Evolutionary conservation across 2,329 filamentous ascomycete genomes (phyloP).

Genomic region (Ilyonectria sp.): DNA sequence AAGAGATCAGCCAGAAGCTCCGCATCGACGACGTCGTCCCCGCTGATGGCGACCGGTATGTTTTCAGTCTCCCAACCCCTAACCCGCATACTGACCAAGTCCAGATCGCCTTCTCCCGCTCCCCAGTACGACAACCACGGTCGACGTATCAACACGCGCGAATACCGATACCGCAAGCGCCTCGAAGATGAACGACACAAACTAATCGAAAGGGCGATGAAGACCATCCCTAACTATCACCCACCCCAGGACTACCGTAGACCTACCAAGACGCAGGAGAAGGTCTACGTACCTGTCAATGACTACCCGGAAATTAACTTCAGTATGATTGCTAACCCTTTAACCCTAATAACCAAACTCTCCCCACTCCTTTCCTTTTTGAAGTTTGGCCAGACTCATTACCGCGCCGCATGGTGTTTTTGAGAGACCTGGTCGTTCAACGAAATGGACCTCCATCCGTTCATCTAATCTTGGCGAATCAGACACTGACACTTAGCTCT

Average conservation of each 20-base stretch:
- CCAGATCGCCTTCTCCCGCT: slow-evolving; percentile 92
- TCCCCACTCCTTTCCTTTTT: slow-evolving; percentile 56
- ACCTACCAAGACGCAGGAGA: slow-evolving; percentile 99
- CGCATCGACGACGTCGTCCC: slow-evolving; percentile 99
- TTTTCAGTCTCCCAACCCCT: slow-evolving; percentile 35
- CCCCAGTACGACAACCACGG: slow-evolving; percentile 99
- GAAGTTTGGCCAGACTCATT: slow-evolving; percentile 63
- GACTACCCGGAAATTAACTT: slow-evolving; percentile 99
- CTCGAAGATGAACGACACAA: slow-evolving; percentile 99
- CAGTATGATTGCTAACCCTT: slow-evolving; percentile 99
- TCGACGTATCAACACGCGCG: slow-evolving; percentile 98
- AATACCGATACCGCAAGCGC: slow-evolving; percentile 97
- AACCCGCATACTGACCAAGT: slow-evolving; percentile 32
- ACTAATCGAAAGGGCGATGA: slow-evolving; percentile 98
- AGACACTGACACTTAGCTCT: slow-evolving; percentile 93
- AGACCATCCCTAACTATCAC: slow-evolving; percentile 99
- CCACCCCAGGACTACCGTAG: slow-evolving; percentile 98
- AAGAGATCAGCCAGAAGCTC: slow-evolving; percentile 99
- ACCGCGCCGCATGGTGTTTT: slow-evolving; percentile 50
- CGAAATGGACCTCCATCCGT: slow-evolving; percentile 50
- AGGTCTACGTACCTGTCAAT: slow-evolving; percentile 99
- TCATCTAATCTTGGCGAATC: slow-evolving; percentile 56
- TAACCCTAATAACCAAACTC: slow-evolving; percentile 77
- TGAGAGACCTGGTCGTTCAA: slow-evolving; percentile 53
- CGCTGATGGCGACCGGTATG: slow-evolving; percentile 93